Evolutionary conservation across 345 rosid species (phyloP), one percentile per base, ranked within the genome.

Genomic region (Kernera saxatilis): DNA sequence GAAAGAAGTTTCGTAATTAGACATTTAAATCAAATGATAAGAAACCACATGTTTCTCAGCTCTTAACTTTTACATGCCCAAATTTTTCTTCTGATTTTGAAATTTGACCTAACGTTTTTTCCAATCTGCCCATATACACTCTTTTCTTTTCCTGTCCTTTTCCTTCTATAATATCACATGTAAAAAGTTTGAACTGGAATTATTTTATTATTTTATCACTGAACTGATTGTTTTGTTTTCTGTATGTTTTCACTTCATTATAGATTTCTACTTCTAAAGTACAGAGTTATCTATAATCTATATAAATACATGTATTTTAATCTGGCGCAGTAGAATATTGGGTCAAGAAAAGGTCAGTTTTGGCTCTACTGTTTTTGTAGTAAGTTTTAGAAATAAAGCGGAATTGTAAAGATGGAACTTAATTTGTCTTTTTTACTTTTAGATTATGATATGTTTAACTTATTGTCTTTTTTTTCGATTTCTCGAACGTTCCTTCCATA

Each of bases 41-140:
- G 69, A 52, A 14, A 62, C 63, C 63, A 51, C 63, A 62, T 71
- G 54, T 71, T 50, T 71, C 66, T 49, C 14, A 17, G 2, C 26
- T 44, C 18, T 33, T 35, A 52, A 39, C 61, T 67, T 59, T 52
- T 26, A 67, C 27, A 39, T 8, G 2, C 5, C 26, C 26, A 53
- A 40, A 39, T 17, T 43, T 3, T 67, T 67, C 64, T 58, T 58
- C 49, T 46, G 58, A 32, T 45, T 56, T 33, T 43, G 63, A 57
- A 22, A 35, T 26, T 59, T 19, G 50, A 70, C 68, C 51, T 70
- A 50, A 71, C 33, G 6, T 46, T 40, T 48, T 15, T n/a, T 44
- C 41, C 36, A 52, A 37, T 40, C 27, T 61, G 25, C 40, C 61
- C 48, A 14, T 13, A 14, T 13, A 33, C 10, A 14, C 37, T 37